These are phyloP conservation scores for Ogataea henricii DNA, from an alignment of 805 yeast species.

Conservation along the genomic window DNA sequence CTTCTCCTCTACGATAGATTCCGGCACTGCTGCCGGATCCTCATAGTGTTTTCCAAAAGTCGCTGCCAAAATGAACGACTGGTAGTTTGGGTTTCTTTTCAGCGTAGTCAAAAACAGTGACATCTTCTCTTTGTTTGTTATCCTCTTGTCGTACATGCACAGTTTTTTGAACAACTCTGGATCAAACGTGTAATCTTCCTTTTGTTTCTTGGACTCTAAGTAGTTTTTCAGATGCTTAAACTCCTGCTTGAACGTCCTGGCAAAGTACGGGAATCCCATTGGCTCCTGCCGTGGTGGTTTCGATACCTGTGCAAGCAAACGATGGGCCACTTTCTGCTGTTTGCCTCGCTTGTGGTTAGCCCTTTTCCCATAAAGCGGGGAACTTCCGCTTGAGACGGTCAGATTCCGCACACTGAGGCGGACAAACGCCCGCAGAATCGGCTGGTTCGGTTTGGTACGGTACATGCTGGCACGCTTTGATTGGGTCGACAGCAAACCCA, in stretches of 20 bases:
- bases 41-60: background rate
- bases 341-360: background rate
- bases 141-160: conserved; percentile 10
- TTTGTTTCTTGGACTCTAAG: conserved; percentile 11
- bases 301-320: background rate
- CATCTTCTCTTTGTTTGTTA: conserved; percentile 12
- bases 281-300: conserved; percentile 14
- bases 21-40: background rate
- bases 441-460: background rate
- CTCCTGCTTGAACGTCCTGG: conserved; percentile 23
- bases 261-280: conserved; percentile 27
- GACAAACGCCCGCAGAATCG: background rate
- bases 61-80: conserved; percentile 13
- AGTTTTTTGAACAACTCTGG: conserved; percentile 18
- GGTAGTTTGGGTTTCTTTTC: conserved; percentile 26
- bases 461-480: background rate
- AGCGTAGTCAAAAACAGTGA: conserved; percentile 24
- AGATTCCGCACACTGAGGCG: background rate
- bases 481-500: background rate
- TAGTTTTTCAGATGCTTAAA: conserved; percentile 15
- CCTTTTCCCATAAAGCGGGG: background rate
- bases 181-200: conserved; percentile 11
- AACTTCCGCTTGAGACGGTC: background rate
- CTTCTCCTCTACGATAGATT: too few relatives aligned
- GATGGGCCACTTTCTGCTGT: background rate